A percentile compares a stretch with the other conserved stretches of the same genome.
These are phyloP conservation scores for Macaranga tanarius DNA, from an alignment of 441 rosid species.

Conservation along the genomic window DNA sequence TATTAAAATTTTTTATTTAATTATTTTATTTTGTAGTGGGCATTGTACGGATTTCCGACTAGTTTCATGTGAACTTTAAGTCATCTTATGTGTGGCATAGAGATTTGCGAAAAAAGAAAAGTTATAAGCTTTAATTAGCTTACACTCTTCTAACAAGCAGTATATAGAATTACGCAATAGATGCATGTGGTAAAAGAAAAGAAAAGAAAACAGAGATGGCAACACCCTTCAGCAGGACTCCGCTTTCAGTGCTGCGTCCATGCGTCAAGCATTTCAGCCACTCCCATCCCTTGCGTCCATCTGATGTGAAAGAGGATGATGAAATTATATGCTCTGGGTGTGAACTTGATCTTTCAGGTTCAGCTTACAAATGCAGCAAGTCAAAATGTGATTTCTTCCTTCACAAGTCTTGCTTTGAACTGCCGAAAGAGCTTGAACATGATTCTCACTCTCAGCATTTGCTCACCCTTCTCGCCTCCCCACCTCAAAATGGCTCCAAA, in stretches of 20 bases:
- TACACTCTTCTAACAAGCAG: neutral
- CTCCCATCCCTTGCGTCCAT: slow-evolving; percentile 21
- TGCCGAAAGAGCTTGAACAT: slow-evolving; percentile 19
- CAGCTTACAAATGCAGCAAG: slow-evolving; percentile 37
- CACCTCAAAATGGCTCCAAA: neutral
- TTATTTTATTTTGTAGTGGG: too few relatives aligned
- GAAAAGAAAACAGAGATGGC: neutral
- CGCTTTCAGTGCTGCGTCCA: slow-evolving; percentile 8
- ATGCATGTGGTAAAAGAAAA: too few relatives aligned
- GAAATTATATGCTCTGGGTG: slow-evolving; percentile 26
- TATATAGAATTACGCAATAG: too few relatives aligned
- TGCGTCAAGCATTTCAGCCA: slow-evolving; percentile 30
- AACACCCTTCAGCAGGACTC: neutral
- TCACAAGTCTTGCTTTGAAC: slow-evolving; percentile 27
- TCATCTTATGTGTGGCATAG: neutral
- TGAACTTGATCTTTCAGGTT: slow-evolving; percentile 25
- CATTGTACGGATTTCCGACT: too few relatives aligned
- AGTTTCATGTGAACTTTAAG: neutral
- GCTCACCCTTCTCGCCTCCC: slow-evolving; percentile 22
- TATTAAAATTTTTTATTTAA: too few relatives aligned
- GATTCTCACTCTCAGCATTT: slow-evolving; percentile 17
- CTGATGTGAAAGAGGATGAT: slow-evolving; percentile 18
- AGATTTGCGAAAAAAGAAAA: neutral
- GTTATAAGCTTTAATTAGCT: neutral
- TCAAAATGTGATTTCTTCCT: slow-evolving; percentile 19